These are phyloP conservation scores for Boletus rubropictus DNA, from an alignment of 768 basidiomycete species.

Conservation along the genomic window DNA sequence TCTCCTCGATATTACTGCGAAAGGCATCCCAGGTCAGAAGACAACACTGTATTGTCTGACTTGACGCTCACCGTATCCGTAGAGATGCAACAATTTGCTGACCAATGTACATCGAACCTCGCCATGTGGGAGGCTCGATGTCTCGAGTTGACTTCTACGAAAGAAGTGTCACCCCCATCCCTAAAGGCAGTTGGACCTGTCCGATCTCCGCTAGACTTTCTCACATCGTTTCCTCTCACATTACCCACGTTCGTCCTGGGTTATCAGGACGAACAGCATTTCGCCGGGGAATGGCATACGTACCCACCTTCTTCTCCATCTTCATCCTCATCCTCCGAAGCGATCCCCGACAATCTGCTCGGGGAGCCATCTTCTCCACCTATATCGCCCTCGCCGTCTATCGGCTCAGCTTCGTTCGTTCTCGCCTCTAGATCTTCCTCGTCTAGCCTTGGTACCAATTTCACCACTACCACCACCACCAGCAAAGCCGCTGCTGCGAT, in stretches of 20 bases:
- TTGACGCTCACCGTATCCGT: slow-evolving; percentile 10
- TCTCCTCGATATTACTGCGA: slow-evolving; percentile 68
- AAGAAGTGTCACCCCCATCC: slow-evolving; percentile 2
- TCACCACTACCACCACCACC: slow-evolving; percentile 2
- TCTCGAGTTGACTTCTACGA: slow-evolving; percentile 32
- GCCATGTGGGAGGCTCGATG: slow-evolving; percentile 57
- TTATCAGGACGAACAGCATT: slow-evolving; percentile 23
- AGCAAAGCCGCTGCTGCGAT: slow-evolving; percentile 23
- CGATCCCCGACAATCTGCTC: slow-evolving; percentile 18
- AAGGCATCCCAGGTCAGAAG: slow-evolving; percentile 64
- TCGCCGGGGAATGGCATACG: slow-evolving; percentile 21
- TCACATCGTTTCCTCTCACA: slow-evolving; percentile 52
- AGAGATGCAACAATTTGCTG: slow-evolving; percentile 67
- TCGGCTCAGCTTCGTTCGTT: slow-evolving; percentile 23
- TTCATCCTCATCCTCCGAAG: slow-evolving; percentile 29
- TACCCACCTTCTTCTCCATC: slow-evolving; percentile 28
- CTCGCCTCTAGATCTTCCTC: slow-evolving; percentile 26
- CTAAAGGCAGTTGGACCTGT: slow-evolving; percentile 21
- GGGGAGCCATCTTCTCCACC: slow-evolving; percentile 23
- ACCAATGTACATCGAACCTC: slow-evolving; percentile 66
- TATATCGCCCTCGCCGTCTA: slow-evolving; percentile 26
- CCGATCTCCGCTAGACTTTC: slow-evolving; percentile 39
- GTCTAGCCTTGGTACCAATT: slow-evolving; percentile 24
- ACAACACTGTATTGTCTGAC: background rate
- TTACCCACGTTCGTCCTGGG: slow-evolving; percentile 40